Evolutionary conservation across 2,329 filamentous ascomycete species (phyloP), one percentile per base, ranked within the genome.

Genomic region (Fusarium multiceps): DNA sequence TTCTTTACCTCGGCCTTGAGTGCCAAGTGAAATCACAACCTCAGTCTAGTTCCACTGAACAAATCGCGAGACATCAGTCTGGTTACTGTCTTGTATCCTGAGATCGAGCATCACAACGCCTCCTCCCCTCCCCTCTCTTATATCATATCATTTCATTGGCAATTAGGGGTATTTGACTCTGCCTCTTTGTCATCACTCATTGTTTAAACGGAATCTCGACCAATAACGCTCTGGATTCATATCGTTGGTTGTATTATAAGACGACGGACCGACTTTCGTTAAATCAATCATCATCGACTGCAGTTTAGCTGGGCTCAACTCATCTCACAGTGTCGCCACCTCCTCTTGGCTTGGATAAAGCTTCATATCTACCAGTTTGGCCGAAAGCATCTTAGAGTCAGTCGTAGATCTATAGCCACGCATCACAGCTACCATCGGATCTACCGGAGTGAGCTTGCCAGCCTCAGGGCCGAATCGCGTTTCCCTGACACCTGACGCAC

Each of bases 21-120:
- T 59, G 49, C 50, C 59, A 58, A 58, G 45, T 45, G 56, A 27
- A 56, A 37, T 64, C 59, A 28, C 47, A 34, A 47, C 27, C 55
- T 62, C 50, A 46, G 37, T 37, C 42, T 30, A 42, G n/a, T 41
- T 28, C 23, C 42, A 41, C 37, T 10, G 27, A 41, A 27, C 47
- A 53, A 66, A 45, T 54, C 51, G 56, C 55, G 55, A 47, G 58
- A 66, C 58, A 72, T 54, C 57, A 73, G 73, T 71, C 73, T 66
- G 68, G 70, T 68, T 69, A 71, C 70, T 74, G 66, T 68, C 70
- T 63, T 47, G 55, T 25, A 62, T 47, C 51, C 41, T 45, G 46
- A 66, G 40, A 50, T 42, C 55, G 18, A 53, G 61, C 63, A 73
- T 60, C 69, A 60, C 53, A 60, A 60, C 59, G 53, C 55, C 46